A percentile compares a stretch with the other conserved stretches of the same genome.
These are phyloP conservation scores for Eucalyptus sp. DNA, from an alignment of 345 rosid species.

Conservation along the genomic window DNA sequence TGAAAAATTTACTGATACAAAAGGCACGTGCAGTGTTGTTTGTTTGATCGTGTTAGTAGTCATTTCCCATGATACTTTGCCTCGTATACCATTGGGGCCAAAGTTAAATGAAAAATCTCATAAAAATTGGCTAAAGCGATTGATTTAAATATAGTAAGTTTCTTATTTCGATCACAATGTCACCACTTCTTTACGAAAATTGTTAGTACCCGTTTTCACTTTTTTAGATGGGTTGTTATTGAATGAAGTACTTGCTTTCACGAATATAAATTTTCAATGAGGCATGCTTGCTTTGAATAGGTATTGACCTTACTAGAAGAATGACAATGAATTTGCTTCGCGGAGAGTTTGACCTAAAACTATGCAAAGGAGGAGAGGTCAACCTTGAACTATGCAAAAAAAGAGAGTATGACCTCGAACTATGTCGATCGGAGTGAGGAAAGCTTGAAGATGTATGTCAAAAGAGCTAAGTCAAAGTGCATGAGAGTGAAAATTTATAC, in stretches of 20 bases:
- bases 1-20: not conserved
- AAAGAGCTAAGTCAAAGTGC: not conserved
- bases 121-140: not conserved
- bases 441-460: not conserved
- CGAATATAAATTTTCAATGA: no score
- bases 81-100: not conserved
- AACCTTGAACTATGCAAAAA: not conserved
- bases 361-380: not conserved
- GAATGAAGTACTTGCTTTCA: not conserved
- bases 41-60: not conserved
- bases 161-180: not conserved
- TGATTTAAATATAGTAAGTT: not conserved
- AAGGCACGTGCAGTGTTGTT: not conserved
- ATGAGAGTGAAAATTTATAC: not conserved
- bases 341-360: not conserved
- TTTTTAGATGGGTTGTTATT: not conserved
- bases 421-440: not conserved
- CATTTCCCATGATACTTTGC: not conserved
- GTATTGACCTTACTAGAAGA: not conserved
- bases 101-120: not conserved
- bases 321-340: not conserved
- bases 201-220: not conserved
- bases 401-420: not conserved
- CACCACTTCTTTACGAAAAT: rapidly evolving
- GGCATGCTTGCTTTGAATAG: not conserved